Conservation (phyloP, 2,329 filamentous ascomycete species). For the Dactylonectria macrodidyma region DNA sequence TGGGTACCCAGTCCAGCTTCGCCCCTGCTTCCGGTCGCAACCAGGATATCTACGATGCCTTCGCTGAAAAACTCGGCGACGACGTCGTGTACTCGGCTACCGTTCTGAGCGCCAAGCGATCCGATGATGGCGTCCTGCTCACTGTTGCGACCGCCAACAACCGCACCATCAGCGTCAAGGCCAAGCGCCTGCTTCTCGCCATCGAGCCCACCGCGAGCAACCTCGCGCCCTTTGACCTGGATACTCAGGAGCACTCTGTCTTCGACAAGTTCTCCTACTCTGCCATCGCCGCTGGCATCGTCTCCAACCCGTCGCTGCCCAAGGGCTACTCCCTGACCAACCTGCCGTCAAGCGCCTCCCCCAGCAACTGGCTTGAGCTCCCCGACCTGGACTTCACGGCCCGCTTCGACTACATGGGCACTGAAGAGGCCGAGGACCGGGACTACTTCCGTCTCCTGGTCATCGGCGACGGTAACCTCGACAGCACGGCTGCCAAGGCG, state of each 20-base stretch:
- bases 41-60: slow-evolving; percentile 58
- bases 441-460: slow-evolving; percentile 50
- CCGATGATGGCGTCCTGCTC: slow-evolving; percentile 43
- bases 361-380: slow-evolving; percentile 39
- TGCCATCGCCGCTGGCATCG: slow-evolving; percentile 51
- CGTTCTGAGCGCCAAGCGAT: slow-evolving; percentile 51
- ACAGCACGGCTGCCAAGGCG: slow-evolving; percentile 39
- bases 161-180: slow-evolving; percentile 47
- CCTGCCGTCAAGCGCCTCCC: slow-evolving; percentile 36
- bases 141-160: slow-evolving; percentile 46
- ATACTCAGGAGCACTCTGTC: slow-evolving; percentile 47
- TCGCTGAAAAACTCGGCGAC: slow-evolving; percentile 51
- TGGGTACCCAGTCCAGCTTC: slow-evolving; percentile 48
- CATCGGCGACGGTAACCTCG: slow-evolving; percentile 43
- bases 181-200: slow-evolving; percentile 54
- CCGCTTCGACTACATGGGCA: slow-evolving; percentile 50
- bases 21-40: slow-evolving; percentile 54
- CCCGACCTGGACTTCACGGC: slow-evolving; percentile 40
- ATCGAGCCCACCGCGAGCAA: slow-evolving; percentile 53
- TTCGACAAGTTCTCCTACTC: slow-evolving; percentile 54
- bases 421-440: slow-evolving; percentile 35
- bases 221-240: slow-evolving; percentile 51
- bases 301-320: slow-evolving; percentile 47
- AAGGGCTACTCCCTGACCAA: slow-evolving; percentile 42
- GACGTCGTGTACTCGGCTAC: slow-evolving; percentile 56